Percentiles rank a stretch among this genome's conserved stretches.
Conservation (phyloP, 2,329 filamentous ascomycete species). For the Apiospora sp. region DNA sequence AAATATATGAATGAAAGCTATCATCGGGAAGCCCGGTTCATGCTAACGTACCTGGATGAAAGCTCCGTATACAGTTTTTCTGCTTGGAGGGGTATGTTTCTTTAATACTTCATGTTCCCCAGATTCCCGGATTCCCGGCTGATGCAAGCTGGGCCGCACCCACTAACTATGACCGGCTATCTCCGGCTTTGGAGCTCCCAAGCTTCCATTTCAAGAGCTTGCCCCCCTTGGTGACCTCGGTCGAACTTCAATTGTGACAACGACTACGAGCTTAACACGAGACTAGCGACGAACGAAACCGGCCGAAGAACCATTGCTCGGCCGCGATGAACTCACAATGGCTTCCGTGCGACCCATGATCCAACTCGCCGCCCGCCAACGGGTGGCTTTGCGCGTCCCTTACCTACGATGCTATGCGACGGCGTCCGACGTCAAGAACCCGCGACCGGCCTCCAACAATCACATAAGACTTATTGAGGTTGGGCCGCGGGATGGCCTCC, state of each 20-base stretch:
- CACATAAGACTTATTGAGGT: slow-evolving; percentile 67
- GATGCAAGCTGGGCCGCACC: background rate
- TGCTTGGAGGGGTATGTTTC: background rate
- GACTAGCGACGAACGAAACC: background rate
- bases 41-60: background rate
- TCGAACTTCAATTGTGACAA: background rate
- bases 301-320: slow-evolving; percentile 14
- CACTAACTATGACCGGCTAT: slow-evolving; percentile 18
- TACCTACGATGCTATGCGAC: slow-evolving; percentile 40
- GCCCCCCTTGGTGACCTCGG: background rate
- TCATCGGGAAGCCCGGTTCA: too few relatives aligned
- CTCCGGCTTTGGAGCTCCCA: slow-evolving; percentile 20
- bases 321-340: slow-evolving; percentile 41
- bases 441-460: slow-evolving; percentile 36
- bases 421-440: slow-evolving; percentile 39
- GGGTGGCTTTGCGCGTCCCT: slow-evolving; percentile 29
- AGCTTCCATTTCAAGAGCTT: slow-evolving; percentile 22
- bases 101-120: background rate
- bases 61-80: background rate
- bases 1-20: too few relatives aligned
- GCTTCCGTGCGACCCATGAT: slow-evolving; percentile 42
- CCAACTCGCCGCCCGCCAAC: slow-evolving; percentile 36
- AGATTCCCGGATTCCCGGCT: slow-evolving; percentile 3
- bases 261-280: background rate
- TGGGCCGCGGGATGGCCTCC: slow-evolving; percentile 72